Base-by-base conservation (phyloP, 495 filamentous ascomycete species). In the Penicillium canescens region DNA sequence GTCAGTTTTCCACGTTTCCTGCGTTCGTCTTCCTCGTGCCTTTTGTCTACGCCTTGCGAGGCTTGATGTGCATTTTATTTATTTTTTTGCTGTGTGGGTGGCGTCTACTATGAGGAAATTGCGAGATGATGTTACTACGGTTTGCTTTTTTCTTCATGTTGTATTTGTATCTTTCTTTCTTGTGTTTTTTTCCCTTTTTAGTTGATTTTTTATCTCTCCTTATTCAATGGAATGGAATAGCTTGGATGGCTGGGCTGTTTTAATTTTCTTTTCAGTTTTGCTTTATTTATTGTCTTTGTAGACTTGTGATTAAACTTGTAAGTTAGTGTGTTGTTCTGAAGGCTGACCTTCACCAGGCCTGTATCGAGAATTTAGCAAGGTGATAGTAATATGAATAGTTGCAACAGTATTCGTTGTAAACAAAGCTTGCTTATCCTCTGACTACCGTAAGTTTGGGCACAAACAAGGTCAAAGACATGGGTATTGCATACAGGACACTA, bases 41-140 rank as follows among this genome's bases (percentile, higher is more conserved):
- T 18, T 18, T 18, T 18, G 18, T 18, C 18, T 18, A 18, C 18
- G 18, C 18, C 4, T 34, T 12, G 16, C 11, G 18, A 23, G 42
- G 42, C 21, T 16, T 53, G 44, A 34, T 9, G 56, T 60, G 57
- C 53, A 60, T 60, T 54, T 43, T 54, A 53, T 44, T 46, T 53
- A 52, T 48, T 54, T 56, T 44, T 42, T 53, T 57, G 18, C 18
- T 18, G 46, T 42, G 56, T 36, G 50, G 42, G 39, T 33, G 58
- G 62, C 56, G 59, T 56, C 61, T 36, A 59, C 61, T 36, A 59
- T 38, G 59, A 59, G 55, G 62, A 62, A 59, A 64, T 64, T 61
- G 61, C 55, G 58, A 50, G 41, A 65, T 52, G 58, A 56, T 31
- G 34, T 43, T 52, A 41, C 47, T 40, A 36, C 43, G 48, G 11